Conservation (phyloP, 176 grass and related monocot genomes). For the Oryza officinalis region DNA sequence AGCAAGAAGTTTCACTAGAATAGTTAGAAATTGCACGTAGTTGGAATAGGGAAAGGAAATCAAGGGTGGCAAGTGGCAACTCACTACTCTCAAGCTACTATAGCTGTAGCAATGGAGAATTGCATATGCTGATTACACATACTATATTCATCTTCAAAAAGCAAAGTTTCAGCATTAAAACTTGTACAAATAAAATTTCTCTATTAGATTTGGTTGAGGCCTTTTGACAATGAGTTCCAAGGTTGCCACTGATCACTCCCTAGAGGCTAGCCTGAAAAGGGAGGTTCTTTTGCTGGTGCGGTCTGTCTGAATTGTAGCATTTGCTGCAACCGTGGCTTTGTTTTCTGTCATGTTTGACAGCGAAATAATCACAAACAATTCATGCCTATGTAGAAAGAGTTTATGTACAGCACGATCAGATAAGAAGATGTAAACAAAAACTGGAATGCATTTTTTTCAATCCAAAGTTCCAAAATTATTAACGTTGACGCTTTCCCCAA, state of each 20-base stretch:
- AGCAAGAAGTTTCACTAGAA: constrained; percentile 26
- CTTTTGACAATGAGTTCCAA: neutral
- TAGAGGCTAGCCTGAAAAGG: neutral
- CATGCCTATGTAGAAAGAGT: neutral
- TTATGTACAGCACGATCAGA: no score
- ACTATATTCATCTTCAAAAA: neutral
- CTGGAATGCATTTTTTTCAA: no score
- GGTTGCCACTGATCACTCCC: neutral
- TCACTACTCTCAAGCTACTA: neutral
- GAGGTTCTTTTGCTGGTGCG: no score
- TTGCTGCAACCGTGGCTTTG: neutral
- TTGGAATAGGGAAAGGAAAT: neutral
- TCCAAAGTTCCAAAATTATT: neutral
- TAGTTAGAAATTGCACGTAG: neutral
- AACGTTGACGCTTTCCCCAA: neutral
- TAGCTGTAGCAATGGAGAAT: constrained; percentile 34
- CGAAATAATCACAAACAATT: neutral
- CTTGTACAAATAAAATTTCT: neutral
- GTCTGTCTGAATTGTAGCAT: neutral
- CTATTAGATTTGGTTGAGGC: neutral
- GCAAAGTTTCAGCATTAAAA: neutral
- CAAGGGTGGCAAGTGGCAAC: neutral
- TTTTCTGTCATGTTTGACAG: neutral
- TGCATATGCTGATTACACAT: neutral
- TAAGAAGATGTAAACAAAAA: no score